Evolutionary conservation across 1,284 basidiomycete species (phyloP).

Genomic region (Puccinia hordei): DNA sequence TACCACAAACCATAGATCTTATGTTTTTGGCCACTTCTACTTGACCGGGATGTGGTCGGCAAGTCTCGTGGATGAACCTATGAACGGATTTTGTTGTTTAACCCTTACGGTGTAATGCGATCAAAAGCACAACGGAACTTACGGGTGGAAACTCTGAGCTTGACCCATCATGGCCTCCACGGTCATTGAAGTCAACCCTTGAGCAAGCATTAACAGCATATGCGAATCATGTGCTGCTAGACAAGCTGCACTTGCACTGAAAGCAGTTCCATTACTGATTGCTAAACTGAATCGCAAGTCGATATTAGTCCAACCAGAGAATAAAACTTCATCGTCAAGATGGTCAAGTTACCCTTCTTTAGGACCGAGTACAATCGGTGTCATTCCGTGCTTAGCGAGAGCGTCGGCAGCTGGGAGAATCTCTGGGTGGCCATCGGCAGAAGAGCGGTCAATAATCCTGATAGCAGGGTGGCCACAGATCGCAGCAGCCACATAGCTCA

Average conservation of each 20-base stretch:
- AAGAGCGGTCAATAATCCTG: constrained; percentile 65
- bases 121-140: neutral
- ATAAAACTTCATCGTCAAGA: too few species aligned
- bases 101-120: neutral
- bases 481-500: constrained; percentile 79
- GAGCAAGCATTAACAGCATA: constrained; percentile 71
- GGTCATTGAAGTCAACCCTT: constrained; percentile 81
- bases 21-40: constrained; percentile 73
- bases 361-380: constrained; percentile 71
- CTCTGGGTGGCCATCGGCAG: constrained; percentile 57
- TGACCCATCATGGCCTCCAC: constrained; percentile 76
- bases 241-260: constrained; percentile 65
- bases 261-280: constrained; percentile 79
- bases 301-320: too few species aligned
- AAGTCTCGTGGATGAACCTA: constrained; percentile 72
- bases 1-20: too few species aligned
- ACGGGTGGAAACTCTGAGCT: constrained; percentile 71
- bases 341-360: too few species aligned
- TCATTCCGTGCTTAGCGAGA: constrained; percentile 70
- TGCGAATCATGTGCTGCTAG: constrained; percentile 70
- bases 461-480: constrained; percentile 77
- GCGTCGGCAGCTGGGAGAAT: constrained; percentile 63
- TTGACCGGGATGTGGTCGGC: constrained; percentile 82
- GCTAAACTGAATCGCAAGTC: too few species aligned
- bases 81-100: neutral